phyloP scores from a whole-genome alignment of 176 grass and related monocot genomes.

The Pontederia paniculata region DNA sequence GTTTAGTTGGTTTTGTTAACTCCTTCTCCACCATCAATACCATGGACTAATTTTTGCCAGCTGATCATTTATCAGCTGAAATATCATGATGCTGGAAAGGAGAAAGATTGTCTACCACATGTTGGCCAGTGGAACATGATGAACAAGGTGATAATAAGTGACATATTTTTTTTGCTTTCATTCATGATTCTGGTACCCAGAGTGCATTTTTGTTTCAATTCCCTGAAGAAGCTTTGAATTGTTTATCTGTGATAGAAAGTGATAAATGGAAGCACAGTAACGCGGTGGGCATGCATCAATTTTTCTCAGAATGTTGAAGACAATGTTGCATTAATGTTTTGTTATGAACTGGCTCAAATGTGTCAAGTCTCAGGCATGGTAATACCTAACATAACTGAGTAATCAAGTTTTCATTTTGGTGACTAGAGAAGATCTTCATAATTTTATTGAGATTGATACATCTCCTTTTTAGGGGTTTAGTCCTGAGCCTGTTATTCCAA shows the following conservation, averaged over 20 bases:
- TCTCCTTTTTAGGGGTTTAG: constrained; percentile 33
- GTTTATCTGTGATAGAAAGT: constrained; percentile 24
- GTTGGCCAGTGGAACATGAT: constrained; percentile 92
- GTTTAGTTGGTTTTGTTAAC: background rate
- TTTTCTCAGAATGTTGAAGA: constrained; percentile 28
- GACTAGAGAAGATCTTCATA: background rate
- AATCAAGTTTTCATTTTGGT: background rate
- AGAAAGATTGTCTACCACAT: constrained; percentile 42
- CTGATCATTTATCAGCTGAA: constrained; percentile 41
- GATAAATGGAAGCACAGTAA: constrained; percentile 34
- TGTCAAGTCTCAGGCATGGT: constrained; percentile 51
- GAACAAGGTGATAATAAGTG: constrained; percentile 41
- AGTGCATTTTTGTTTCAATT: too few relatives aligned
- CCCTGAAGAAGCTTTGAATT: background rate
- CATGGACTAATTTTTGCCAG: background rate
- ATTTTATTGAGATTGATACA: constrained; percentile 14
- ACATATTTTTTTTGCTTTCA: background rate
- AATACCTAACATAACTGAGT: constrained; percentile 2
- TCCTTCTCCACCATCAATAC: background rate
- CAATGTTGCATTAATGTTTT: constrained; percentile 30
- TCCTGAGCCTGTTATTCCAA: constrained; percentile 27
- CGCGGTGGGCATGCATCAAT: constrained; percentile 40
- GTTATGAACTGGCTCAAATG: constrained; percentile 14
- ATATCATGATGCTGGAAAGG: constrained; percentile 61
- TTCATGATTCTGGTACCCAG: too few relatives aligned